Conservation (phyloP, 2,329 filamentous ascomycete species). For the Neopestalotiopsis rosae region DNA sequence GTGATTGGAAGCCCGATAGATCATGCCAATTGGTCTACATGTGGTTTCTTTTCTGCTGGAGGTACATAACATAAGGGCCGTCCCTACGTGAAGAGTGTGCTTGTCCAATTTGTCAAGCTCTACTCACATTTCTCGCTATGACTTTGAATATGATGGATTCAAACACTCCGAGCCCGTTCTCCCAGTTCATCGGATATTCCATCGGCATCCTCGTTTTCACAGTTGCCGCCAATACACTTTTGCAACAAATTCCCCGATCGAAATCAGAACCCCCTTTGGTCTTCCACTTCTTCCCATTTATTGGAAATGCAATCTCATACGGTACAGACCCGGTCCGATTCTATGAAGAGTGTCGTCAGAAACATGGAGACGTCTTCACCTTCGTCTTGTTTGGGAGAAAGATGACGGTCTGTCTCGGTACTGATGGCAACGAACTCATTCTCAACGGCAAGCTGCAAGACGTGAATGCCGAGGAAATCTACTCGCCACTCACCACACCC, state of each 20-base stretch:
- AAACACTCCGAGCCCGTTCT: not conserved
- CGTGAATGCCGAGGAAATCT: slow-evolving; percentile 60
- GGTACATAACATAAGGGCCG: no score
- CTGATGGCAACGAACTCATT: slow-evolving; percentile 60
- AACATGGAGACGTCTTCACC: slow-evolving; percentile 59
- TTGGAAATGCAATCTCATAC: slow-evolving; percentile 75
- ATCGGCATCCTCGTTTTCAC: not conserved
- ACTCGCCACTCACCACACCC: slow-evolving; percentile 54
- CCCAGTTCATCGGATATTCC: not conserved
- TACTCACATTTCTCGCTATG: not conserved
- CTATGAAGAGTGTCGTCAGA: slow-evolving; percentile 67
- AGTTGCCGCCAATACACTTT: slow-evolving; percentile 23
- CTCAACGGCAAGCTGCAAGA: slow-evolving; percentile 60
- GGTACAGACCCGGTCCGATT: slow-evolving; percentile 74
- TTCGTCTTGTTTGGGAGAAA: slow-evolving; percentile 58
- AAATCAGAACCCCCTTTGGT: slow-evolving; percentile 60
- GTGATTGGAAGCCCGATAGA: no score
- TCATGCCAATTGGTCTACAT: no score
- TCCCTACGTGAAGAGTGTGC: no score
- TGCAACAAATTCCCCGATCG: slow-evolving; percentile 40
- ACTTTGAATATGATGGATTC: not conserved
- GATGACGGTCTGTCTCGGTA: slow-evolving; percentile 55
- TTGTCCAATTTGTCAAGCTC: not conserved
- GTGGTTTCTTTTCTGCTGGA: no score
- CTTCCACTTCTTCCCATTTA: slow-evolving; percentile 66